Evolutionary conservation across 352 stramenopile genomes (phyloP).

Genomic region (Phytophthora citricola): DNA sequence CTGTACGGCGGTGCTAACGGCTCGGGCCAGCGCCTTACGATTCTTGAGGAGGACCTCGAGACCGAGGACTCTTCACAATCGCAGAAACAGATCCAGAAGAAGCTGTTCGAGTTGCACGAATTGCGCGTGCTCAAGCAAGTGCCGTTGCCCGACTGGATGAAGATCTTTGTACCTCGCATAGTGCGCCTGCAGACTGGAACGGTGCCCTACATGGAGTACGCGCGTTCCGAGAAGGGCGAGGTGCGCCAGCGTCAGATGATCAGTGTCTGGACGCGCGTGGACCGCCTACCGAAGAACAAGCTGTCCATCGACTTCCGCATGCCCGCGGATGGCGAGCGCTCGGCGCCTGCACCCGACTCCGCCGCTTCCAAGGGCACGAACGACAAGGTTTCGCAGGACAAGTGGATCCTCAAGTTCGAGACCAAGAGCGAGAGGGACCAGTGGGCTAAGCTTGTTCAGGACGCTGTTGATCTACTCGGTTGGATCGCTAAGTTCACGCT

Average conservation of each 20-base stretch:
- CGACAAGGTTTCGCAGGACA: constrained; percentile 45
- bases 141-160: constrained; percentile 75
- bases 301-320: constrained; percentile 71
- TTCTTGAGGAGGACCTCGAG: constrained; percentile 43
- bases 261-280: constrained; percentile 59
- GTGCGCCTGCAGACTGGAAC: constrained; percentile 68
- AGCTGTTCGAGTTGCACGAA: constrained; percentile 53
- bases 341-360: constrained; percentile 6
- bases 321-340: constrained; percentile 35
- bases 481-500: constrained; percentile 82
- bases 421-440: constrained; percentile 73
- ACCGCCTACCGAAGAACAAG: constrained; percentile 75
- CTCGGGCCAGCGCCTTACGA: constrained; percentile 31
- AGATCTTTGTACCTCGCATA: constrained; percentile 74
- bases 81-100: constrained; percentile 59
- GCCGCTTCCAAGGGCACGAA: constrained; percentile 22
- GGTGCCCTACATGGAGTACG: constrained; percentile 73
- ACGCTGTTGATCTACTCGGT: constrained; percentile 64
- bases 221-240: constrained; percentile 55
- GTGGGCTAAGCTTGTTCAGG: constrained; percentile 71
- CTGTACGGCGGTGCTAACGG: constrained; percentile 36
- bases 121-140: constrained; percentile 75
- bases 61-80: constrained; percentile 26
- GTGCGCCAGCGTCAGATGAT: constrained; percentile 72
- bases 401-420: constrained; percentile 78